These are phyloP conservation scores for Cyberlindnera petersonii DNA, from an alignment of 805 yeast genomes.

Conservation along the genomic window DNA sequence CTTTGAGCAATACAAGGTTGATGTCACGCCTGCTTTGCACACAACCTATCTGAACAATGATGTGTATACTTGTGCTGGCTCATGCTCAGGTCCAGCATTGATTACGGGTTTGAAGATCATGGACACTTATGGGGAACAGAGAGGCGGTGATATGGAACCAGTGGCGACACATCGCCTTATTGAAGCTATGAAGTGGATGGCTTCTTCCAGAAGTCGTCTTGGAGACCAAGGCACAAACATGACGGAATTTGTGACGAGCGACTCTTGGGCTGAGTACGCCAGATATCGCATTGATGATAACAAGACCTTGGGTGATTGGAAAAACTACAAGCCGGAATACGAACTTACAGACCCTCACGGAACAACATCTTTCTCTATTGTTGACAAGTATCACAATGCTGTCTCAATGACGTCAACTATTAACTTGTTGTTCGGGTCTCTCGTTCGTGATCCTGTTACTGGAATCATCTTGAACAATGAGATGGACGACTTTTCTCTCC, in stretches of 20 bases:
- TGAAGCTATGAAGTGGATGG: constrained; percentile 94
- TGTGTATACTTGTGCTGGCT: constrained; percentile 61
- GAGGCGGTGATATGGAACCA: constrained; percentile 44
- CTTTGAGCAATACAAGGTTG: constrained; percentile 56
- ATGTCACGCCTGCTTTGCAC: constrained; percentile 36
- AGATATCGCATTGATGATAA: constrained; percentile 47
- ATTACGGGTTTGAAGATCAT: constrained; percentile 69
- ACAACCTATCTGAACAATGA: constrained; percentile 40
- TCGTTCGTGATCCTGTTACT: constrained; percentile 74
- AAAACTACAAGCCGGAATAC: constrained; percentile 73
- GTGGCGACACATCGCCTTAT: constrained; percentile 61
- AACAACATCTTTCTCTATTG: constrained; percentile 79
- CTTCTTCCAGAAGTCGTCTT: constrained; percentile 76
- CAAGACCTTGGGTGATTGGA: constrained; percentile 60
- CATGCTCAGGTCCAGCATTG: constrained; percentile 81
- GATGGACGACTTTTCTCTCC: constrained; percentile 91
- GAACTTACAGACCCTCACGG: constrained; percentile 83
- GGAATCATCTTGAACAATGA: constrained; percentile 84
- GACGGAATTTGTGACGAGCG: constrained; percentile 31
- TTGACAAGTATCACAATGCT: constrained; percentile 72
- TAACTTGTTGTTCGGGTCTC: constrained; percentile 77
- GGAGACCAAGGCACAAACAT: constrained; percentile 62
- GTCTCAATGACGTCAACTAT: constrained; percentile 88
- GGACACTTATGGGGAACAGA: constrained; percentile 39
- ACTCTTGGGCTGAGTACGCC: constrained; percentile 55